Base-by-base conservation (phyloP, 1,139 yeast genomes). In the Pichia sp. region DNA sequence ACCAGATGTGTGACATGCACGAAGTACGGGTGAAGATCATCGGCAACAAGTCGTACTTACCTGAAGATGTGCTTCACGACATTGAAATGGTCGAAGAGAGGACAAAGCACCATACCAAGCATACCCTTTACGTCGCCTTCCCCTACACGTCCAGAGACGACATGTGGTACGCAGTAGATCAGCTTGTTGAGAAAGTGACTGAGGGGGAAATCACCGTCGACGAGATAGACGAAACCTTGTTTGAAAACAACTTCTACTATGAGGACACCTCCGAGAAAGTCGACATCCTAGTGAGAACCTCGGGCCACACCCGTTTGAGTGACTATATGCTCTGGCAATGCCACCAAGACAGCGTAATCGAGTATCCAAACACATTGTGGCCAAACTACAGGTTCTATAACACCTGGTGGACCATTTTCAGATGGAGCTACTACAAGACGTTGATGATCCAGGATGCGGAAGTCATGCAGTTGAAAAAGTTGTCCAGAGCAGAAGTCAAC, bases 241-340 rank as follows among this genome's bases (percentile, higher is more conserved):
- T 79, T 54, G 71, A 70, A 34, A 67, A 70, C 15, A 70, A 76
- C 60, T 74, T 80, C 71, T 80, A 80, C 62, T 75, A 75, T 58
- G 80, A 77, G 4, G 71, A 72, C 1, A 71, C 70, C 26, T 67
- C 75, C 10, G 78, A 78, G 2, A 77, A 77, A 0, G 73, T 81
- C 46, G 85, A 81, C 64, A 69, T 81, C 8, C 67, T 81, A 59
- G 72, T 80, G 13, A 70, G 85, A 59, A 81, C 85, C 2, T 78
- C 83, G 55, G 85, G 85, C 4, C 84, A 81, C 59, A 74, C 76
- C 1, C 69, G 85, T 53, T 67, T 80, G 54, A 78, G 83, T 58
- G 85, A 81, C 62, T 81, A 79, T 63, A 75, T 81, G 79, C 68
- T 80, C 54, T 81, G 85, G 85, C 85, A 81, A 64, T 75, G 81